Evolutionary conservation across 495 filamentous ascomycete genomes (phyloP).

Genomic region (Tuber indicum): DNA sequence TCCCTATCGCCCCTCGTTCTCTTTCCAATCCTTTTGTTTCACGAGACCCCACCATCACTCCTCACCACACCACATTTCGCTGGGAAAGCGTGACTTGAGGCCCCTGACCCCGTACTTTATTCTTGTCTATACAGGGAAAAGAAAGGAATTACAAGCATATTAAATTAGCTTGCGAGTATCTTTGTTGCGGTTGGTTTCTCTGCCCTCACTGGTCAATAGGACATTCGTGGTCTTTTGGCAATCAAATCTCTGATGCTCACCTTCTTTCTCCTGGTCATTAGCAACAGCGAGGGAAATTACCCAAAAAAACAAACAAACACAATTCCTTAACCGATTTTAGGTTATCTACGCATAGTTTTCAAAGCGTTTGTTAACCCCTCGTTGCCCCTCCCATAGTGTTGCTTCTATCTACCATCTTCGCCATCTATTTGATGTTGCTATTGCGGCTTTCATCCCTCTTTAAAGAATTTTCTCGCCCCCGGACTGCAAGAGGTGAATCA

Average conservation of each 20-base stretch:
- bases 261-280: conserved; percentile 15
- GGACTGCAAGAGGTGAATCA: conserved; percentile 6
- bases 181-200: conserved; percentile 29
- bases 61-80: conserved; percentile 32
- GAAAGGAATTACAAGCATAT: conserved; percentile 12
- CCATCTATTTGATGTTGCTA: conserved; percentile 18
- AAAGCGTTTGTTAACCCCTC: conserved; percentile 23
- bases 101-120: not conserved
- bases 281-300: conserved; percentile 17
- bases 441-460: conserved; percentile 9
- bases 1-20: conserved; percentile 22
- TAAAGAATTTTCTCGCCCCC: conserved; percentile 22
- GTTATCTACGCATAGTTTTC: conserved; percentile 20
- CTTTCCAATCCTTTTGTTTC: conserved; percentile 31
- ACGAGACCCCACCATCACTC: not conserved
- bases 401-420: not conserved
- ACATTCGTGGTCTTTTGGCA: conserved; percentile 3
- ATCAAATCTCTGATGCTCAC: conserved; percentile 14
- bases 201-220: not conserved
- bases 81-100: conserved; percentile 30
- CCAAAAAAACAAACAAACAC: conserved; percentile 11
- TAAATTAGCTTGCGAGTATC: conserved; percentile 21
- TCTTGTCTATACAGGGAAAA: not conserved
- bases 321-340: conserved; percentile 14
- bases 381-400: not conserved